Conservation (phyloP, 2,329 filamentous ascomycete genomes). For the Fusarium decemcellulare region DNA sequence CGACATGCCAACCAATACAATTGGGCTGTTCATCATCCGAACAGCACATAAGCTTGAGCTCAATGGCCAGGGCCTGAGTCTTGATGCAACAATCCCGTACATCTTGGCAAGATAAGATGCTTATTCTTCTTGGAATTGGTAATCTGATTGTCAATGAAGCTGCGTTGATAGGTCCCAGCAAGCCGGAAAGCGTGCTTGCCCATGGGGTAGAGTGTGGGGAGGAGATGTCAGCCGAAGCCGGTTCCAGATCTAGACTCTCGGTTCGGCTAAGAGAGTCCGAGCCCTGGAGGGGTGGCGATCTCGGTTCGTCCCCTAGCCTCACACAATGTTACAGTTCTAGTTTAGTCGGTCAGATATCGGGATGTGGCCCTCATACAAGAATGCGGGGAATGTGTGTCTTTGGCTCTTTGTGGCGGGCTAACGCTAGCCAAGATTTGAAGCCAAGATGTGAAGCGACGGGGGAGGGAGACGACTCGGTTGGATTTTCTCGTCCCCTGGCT, state of each 20-base stretch:
- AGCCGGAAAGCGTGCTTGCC: neutral
- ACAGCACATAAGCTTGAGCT: neutral
- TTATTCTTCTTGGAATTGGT: neutral
- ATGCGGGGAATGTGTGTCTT: slow-evolving; percentile 1
- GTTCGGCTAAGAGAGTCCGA: slow-evolving; percentile 32
- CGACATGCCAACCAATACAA: too few relatives aligned
- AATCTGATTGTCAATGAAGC: neutral
- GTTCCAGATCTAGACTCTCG: slow-evolving; percentile 20
- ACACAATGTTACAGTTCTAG: slow-evolving; percentile 15
- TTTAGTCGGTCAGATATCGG: slow-evolving; percentile 27
- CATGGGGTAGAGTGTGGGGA: neutral
- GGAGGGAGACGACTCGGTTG: neutral
- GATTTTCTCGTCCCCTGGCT: neutral
- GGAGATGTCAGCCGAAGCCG: neutral
- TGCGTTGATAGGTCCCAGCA: neutral
- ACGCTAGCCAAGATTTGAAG: neutral
- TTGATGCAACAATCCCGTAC: neutral
- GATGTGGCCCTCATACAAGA: slow-evolving; percentile 29
- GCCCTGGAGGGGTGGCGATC: slow-evolving; percentile 5
- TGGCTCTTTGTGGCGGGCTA: neutral
- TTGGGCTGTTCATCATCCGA: too few relatives aligned
- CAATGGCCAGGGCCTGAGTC: neutral
- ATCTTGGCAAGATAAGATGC: neutral
- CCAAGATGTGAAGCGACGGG: neutral
- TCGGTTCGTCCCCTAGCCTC: slow-evolving; percentile 26